Base-by-base conservation (phyloP, 352 stramenopile species). In the Bremia lactucae region DNA sequence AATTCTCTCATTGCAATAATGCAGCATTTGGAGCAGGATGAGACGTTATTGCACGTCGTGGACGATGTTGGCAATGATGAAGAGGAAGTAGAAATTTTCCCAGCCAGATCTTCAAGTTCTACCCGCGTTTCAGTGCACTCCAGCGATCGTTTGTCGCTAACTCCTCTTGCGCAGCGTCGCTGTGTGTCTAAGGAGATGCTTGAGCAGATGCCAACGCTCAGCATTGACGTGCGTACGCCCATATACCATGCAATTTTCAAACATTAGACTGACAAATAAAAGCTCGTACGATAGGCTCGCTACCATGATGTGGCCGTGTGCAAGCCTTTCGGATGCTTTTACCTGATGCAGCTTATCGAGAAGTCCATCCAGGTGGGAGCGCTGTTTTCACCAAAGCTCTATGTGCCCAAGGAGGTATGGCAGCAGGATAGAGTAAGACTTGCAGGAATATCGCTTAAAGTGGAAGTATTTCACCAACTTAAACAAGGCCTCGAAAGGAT, bases 371-470 rank as follows among this genome's bases (percentile, higher is more conserved):
- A 84, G 45, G 65, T 83, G 9, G 74, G 77, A 7, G 72, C 74
- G 8, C 54, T 84, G 16, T 83, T 90, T 50, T 75, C 74, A 4
- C 64, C 70, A 1, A 83, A 75, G 35, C 57, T 90, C 31, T 87
- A 83, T 38, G 68, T 78, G 1, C 74, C 77, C 11, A 83, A 83
- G 22, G 74, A 90, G 34, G 83, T 90, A 25, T 90, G 77, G 76
- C 72, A 78, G 50, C 75, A 87, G 43, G 65, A 87, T 23, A 67
- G 60, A 7, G 75, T 86, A 13, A 72, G 64, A 19, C 48, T 90
- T 31, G 65, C 74, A 0, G 70, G 75, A 1, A 44, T 85, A 13
- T 42, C 72, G 1, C 36, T 82, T 2, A 87, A 87, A 44, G 36
- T 83, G 20, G 72, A 83, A 21, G 48, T 72, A 6, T 80, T 85